Evolutionary conservation across 2,329 filamentous ascomycete species (phyloP).

Genomic region (Calonectria hawksworthii): DNA sequence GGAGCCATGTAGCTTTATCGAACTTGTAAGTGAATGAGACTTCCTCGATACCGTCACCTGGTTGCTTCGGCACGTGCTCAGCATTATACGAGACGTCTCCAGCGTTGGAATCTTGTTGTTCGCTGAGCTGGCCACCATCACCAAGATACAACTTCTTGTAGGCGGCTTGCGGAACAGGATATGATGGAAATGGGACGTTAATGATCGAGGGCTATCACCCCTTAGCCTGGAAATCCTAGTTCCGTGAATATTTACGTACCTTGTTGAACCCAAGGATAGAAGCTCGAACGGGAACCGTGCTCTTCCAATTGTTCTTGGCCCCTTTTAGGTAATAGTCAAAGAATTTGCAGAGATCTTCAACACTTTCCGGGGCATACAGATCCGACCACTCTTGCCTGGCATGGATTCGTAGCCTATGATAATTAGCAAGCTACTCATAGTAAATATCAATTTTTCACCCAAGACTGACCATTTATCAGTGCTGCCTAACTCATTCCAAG

Average conservation of each 20-base stretch:
- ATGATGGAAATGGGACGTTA: background rate
- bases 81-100: background rate
- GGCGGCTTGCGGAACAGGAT: background rate
- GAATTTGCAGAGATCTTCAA: background rate
- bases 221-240: background rate
- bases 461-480: background rate
- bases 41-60: background rate
- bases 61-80: background rate
- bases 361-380: background rate
- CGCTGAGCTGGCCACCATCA: background rate
- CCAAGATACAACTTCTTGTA: background rate
- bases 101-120: background rate
- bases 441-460: background rate
- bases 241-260: background rate
- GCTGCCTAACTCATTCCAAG: background rate
- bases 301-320: background rate
- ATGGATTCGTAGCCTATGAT: background rate
- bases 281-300: background rate
- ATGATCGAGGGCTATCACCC: background rate
- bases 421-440: background rate
- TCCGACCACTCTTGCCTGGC: constrained; percentile 11
- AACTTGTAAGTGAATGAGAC: background rate
- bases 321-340: constrained; percentile 11
- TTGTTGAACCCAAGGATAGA: constrained; percentile 3
- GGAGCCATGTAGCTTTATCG: background rate